phyloP scores from a whole-genome alignment of 306 rosid genomes.

The Begonia masoniana region DNA sequence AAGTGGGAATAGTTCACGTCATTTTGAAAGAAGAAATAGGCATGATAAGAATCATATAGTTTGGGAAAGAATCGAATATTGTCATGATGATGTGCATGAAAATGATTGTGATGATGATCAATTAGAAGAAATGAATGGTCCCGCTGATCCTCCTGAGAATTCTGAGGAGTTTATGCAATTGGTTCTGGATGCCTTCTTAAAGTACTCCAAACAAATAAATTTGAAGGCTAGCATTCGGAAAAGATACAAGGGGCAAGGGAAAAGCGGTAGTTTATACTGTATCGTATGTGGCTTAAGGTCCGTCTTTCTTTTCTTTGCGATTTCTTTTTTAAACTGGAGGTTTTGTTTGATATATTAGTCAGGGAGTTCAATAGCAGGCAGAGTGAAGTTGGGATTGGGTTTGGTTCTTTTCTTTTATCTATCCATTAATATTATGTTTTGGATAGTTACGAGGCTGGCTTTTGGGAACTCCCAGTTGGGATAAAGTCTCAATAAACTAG shows the following conservation, averaged over 20 bases:
- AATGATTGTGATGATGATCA: conserved; percentile 32
- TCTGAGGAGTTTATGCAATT: conserved; percentile 68
- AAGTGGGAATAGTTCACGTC: conserved; percentile 39
- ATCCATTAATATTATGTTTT: too few species aligned
- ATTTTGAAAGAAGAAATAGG: conserved; percentile 35
- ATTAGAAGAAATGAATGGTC: conserved; percentile 39
- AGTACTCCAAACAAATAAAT: conserved; percentile 64
- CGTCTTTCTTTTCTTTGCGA: conserved; percentile 56
- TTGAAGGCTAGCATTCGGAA: conserved; percentile 38
- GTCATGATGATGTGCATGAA: conserved; percentile 31
- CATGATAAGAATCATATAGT: conserved; percentile 36
- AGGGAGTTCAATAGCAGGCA: conserved; percentile 24
- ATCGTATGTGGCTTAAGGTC: conserved; percentile 90
- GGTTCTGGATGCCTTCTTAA: conserved; percentile 64
- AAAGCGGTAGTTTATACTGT: conserved; percentile 86
- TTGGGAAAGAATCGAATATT: conserved; percentile 55
- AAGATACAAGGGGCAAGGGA: conserved; percentile 82
- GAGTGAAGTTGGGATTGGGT: neutral
- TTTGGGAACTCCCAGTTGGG: too few species aligned
- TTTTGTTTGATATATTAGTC: conserved; percentile 27
- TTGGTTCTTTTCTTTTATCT: too few species aligned
- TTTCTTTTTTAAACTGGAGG: conserved; percentile 31
- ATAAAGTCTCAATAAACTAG: too few species aligned
- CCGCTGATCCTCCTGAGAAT: conserved; percentile 52
- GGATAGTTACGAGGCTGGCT: too few species aligned